These are phyloP conservation scores for Quercus berberidifolia DNA, from an alignment of 306 rosid genomes.

Conservation along the genomic window DNA sequence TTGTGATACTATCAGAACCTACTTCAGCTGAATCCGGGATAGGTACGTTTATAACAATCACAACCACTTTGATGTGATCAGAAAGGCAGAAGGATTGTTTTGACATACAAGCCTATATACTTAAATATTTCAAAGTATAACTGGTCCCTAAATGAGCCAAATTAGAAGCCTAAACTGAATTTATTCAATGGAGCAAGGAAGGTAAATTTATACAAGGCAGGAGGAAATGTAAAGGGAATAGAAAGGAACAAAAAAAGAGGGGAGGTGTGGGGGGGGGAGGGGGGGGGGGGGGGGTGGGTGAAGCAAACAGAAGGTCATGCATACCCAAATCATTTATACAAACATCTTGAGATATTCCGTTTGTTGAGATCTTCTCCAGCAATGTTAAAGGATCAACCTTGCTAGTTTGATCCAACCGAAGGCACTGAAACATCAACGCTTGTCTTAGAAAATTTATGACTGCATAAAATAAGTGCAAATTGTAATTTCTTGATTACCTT, in stretches of 20 bases:
- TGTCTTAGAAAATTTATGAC: conserved; percentile 7
- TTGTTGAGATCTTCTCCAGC: conserved; percentile 66
- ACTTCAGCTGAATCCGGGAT: background rate
- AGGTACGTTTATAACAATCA: background rate
- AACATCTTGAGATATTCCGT: conserved; percentile 81
- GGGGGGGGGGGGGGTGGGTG: too few relatives aligned
- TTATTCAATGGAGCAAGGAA: background rate
- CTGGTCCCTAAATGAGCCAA: conserved; percentile 1
- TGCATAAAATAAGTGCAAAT: conserved; percentile 2
- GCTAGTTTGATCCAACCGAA: conserved; percentile 67
- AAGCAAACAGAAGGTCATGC: conserved; percentile 8
- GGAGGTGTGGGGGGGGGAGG: background rate
- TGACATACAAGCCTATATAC: background rate
- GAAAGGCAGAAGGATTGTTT: conserved; percentile 2
- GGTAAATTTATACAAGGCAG: conserved; percentile 5
- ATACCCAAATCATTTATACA: conserved; percentile 92
- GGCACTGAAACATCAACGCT: conserved; percentile 43
- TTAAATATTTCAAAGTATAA: conserved; percentile 8
- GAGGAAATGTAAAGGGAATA: conserved; percentile 14
- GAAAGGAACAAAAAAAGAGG: background rate
- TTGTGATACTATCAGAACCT: background rate
- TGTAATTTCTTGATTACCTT: background rate
- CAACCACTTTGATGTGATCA: too few relatives aligned
- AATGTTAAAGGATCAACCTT: conserved; percentile 64
- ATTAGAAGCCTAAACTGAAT: conserved; percentile 4